Evolutionary conservation across 78 protist genomes (phyloP), one percentile per base, ranked within the genome.

Genomic region (Anaeramoeba flamelloides): DNA sequence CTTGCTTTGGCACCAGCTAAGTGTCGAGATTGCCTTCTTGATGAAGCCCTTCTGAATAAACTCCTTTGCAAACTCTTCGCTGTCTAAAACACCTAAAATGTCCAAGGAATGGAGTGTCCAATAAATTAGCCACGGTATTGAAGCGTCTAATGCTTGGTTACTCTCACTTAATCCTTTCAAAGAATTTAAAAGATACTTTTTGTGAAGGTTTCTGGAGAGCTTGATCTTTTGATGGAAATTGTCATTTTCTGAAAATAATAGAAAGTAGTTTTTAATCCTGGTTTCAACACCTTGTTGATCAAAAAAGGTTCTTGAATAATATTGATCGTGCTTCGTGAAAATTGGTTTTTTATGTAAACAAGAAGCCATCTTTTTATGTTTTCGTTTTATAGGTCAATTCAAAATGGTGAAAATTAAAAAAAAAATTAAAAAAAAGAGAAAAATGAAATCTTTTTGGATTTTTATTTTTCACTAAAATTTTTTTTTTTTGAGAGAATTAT

Each of bases 51-150:
- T 53, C 8, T 53, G 17, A 53, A 53, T 17, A 53, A 53, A 53
- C 69, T 8, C 8, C 34, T 8, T 26, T 26, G 69, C 17, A n/a
- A n/a, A n/a, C n/a, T n/a, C n/a, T n/a, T n/a, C n/a, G 17, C 17
- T 17, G 17, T 53, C 69, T 30, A 74, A 34, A 12, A 38, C 83
- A 12, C 79, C 78, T 0, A 94, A 78, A n/a, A 94, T 31, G 36
- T 79, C 94, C n/a, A 92, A 79, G 1, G 93, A 77, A 81, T 94
- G 85, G 32, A 88, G 40, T 41, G 75, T 88, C 98, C 98, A 94
- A 83, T 90, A 94, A 75, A 69, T 74, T 36, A 94, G 40, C 98
- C 97, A 92, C 1, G 94, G 90, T 39, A 87, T 8, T 8, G 34
- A 26, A 8, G 69, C 69, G 17, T 53, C 69, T 53, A 53, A 17